Evolutionary conservation across 345 rosid genomes (phyloP).

Genomic region (Ailanthus altissimus): DNA sequence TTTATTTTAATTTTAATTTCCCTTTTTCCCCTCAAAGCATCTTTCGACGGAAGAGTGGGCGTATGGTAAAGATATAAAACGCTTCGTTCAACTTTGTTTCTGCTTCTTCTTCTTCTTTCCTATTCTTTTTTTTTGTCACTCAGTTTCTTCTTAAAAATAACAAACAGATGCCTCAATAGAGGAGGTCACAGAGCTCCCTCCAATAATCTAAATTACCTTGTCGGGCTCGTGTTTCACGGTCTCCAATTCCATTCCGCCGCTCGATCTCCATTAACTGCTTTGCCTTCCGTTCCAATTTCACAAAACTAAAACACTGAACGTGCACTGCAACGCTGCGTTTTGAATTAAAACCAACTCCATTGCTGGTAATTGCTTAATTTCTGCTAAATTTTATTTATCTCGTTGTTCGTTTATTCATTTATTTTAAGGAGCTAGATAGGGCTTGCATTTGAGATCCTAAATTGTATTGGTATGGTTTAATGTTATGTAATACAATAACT

Average conservation of each 20-base stretch:
- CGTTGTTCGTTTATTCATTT: background rate
- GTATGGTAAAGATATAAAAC: constrained; percentile 36
- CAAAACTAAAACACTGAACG: background rate
- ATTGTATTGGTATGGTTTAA: constrained; percentile 19
- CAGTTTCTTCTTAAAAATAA: background rate
- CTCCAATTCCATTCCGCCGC: background rate
- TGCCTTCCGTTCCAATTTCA: background rate
- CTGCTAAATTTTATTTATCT: background rate
- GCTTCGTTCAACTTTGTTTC: constrained; percentile 28
- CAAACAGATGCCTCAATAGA: background rate
- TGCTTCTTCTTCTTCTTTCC: background rate
- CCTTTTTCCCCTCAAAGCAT: background rate
- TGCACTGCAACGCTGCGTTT: background rate
- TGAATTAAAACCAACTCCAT: constrained; percentile 5
- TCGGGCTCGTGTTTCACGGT: background rate
- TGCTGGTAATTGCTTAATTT: background rate
- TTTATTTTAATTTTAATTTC: background rate
- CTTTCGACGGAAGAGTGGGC: constrained; percentile 19
- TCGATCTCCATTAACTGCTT: background rate
- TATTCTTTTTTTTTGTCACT: background rate
- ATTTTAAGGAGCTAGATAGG: constrained; percentile 20
- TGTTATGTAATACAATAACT: constrained; percentile 21
- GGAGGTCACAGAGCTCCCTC: constrained; percentile 11
- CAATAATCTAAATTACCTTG: constrained; percentile 16
- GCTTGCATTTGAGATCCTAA: constrained; percentile 36